These are phyloP conservation scores for Pythium angustatum DNA, from an alignment of 352 stramenopile genomes.

Conservation along the genomic window DNA sequence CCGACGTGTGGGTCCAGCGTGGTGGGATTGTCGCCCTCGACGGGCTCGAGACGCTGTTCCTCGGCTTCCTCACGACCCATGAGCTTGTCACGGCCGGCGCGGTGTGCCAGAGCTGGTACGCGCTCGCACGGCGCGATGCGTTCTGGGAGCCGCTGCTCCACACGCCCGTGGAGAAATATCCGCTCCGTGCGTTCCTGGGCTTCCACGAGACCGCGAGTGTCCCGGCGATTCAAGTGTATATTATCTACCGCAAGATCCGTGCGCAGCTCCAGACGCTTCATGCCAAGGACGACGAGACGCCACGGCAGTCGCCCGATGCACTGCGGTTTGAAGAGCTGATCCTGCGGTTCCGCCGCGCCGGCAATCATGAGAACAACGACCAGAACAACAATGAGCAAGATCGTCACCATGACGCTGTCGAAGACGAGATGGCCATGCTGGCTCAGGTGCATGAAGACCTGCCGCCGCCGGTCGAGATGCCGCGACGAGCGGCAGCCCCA, in stretches of 20 bases:
- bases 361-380: constrained; percentile 4
- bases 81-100: constrained; percentile 49
- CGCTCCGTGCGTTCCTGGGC: constrained; percentile 57
- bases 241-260: constrained; percentile 60
- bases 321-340: constrained; percentile 15
- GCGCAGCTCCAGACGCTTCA: constrained; percentile 19
- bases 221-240: constrained; percentile 74
- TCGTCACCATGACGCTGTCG: not conserved
- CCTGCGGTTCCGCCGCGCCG: not conserved
- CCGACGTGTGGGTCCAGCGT: constrained; percentile 11
- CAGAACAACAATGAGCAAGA: constrained; percentile 7
- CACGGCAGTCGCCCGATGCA: constrained; percentile 12
- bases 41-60: constrained; percentile 61
- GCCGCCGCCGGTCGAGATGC: not conserved
- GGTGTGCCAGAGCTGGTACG: constrained; percentile 61
- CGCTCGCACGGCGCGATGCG: constrained; percentile 50
- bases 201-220: constrained; percentile 33
- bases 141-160: constrained; percentile 72
- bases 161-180: constrained; percentile 60
- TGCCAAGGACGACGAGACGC: constrained; percentile 21
- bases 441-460: not conserved
- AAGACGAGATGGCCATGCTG: constrained; percentile 6
- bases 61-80: constrained; percentile 49
- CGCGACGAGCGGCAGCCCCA: not conserved
- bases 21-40: constrained; percentile 54